Base-by-base conservation (phyloP, 148 eudicot genomes). In the Cornus kousa region DNA sequence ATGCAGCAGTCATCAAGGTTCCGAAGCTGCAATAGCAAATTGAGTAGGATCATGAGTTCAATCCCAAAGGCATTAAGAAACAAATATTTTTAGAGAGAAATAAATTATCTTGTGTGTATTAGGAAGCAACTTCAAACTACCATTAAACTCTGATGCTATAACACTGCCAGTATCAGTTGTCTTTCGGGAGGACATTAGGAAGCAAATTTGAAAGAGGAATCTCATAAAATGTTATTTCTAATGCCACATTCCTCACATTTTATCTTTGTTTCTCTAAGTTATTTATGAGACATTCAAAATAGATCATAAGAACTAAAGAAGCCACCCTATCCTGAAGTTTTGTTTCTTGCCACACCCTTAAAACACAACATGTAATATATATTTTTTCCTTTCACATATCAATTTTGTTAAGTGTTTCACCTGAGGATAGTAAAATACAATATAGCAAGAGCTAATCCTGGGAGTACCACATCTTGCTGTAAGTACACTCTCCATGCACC, bases 351-450 rank as follows among this genome's bases (percentile, higher is more conserved):
- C 28, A 19, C 17, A 7, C 10, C 37, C 19, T 77, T 31, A 5
- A 5, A 48, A 70, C 66, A 48, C 5, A 7, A 5, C 19, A 48
- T 31, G 60, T 23, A 43, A 43, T 6, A 3, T 43, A 3, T 43
- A 6, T 43, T 0, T 6, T 43, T 53, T 31, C 12, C 37, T 67
- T 71, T 55, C 39, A 9, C 57, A 28, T 31, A 24, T 43, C 39
- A 57, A 76, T 7, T 24, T 76, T 46, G 35, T 53, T 0, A 75
- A 22, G 68, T 22, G 68, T n/a, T 35, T 68, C 50, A 93, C 97
- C 98, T 91, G 76, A 95, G 97, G 66, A 93, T 97, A 9, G 94
- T 88, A 69, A 95, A 93, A 84, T 77, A 95, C 70, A 95, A 73
- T 82, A 95, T 81, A 33, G 97, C 90, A 71, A 95, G 88, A 72